These are phyloP conservation scores for Astrothelium macrocarpum DNA, from an alignment of 495 filamentous ascomycete species.

Conservation along the genomic window DNA sequence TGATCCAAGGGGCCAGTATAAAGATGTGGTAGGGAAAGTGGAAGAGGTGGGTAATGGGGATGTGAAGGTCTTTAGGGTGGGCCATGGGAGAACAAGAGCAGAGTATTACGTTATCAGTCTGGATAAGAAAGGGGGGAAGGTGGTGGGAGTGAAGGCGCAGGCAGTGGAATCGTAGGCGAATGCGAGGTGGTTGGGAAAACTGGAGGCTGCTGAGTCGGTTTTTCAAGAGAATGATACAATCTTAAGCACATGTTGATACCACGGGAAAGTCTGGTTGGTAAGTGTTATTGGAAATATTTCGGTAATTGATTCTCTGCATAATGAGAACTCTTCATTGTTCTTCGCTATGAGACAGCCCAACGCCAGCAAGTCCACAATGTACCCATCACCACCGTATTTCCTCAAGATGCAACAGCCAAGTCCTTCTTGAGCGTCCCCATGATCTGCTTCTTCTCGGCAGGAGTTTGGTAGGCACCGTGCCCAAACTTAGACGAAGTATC, in stretches of 20 bases:
- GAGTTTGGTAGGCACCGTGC: slow-evolving; percentile 98
- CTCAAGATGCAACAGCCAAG: slow-evolving; percentile 60
- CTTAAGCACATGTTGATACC: not conserved
- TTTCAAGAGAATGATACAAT: not conserved
- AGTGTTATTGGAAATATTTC: not conserved
- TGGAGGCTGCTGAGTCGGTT: not conserved
- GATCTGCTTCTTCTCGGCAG: slow-evolving; percentile 90
- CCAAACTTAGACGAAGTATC: slow-evolving; percentile 99
- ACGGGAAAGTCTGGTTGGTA: not conserved
- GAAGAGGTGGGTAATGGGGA: slow-evolving; percentile 49
- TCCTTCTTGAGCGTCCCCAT: slow-evolving; percentile 99
- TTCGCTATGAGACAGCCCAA: slow-evolving; percentile 1
- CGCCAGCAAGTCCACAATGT: not conserved
- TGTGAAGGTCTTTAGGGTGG: slow-evolving; percentile 63
- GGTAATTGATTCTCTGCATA: not conserved
- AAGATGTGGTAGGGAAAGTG: slow-evolving; percentile 48
- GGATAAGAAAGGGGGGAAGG: slow-evolving; percentile 41
- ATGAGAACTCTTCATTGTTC: not conserved
- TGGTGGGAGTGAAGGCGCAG: slow-evolving; percentile 69
- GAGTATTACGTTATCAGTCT: slow-evolving; percentile 70
- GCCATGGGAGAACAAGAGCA: slow-evolving; percentile 47
- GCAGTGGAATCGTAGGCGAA: slow-evolving; percentile 48
- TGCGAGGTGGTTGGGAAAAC: not conserved
- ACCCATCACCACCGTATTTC: slow-evolving; percentile 15
- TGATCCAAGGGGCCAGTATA: slow-evolving; percentile 52